These are phyloP conservation scores for Rhizopus arrhizus DNA, from an alignment of 371 early-diverging fungal species.

Conservation along the genomic window DNA sequence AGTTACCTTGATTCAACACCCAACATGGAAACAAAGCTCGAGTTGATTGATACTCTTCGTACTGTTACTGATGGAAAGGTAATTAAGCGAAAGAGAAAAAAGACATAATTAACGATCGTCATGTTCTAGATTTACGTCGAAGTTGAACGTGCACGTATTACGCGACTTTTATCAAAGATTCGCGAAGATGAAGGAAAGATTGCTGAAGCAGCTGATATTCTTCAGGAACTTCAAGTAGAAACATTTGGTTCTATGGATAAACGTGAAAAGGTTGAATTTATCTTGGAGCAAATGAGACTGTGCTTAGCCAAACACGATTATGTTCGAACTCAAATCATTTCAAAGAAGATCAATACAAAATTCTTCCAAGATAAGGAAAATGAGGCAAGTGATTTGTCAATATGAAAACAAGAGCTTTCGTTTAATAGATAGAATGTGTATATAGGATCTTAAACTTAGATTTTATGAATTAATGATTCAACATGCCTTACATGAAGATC, in stretches of 20 bases:
- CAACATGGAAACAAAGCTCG: slow-evolving; percentile 79
- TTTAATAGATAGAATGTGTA: neutral
- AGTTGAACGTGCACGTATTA: slow-evolving; percentile 94
- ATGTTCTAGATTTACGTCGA: slow-evolving; percentile 71
- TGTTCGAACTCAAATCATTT: slow-evolving; percentile 88
- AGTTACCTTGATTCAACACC: slow-evolving; percentile 82
- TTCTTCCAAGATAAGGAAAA: slow-evolving; percentile 87
- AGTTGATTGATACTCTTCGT: slow-evolving; percentile 91
- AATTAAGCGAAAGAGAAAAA: slow-evolving; percentile 16
- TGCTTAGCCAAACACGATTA: slow-evolving; percentile 92
- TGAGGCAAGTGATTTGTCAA: slow-evolving; percentile 52
- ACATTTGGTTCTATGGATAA: slow-evolving; percentile 98
- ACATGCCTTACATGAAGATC: slow-evolving; percentile 87
- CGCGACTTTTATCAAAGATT: slow-evolving; percentile 84
- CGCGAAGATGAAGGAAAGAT: slow-evolving; percentile 91
- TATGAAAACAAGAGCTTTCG: neutral
- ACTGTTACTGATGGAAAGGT: slow-evolving; percentile 98
- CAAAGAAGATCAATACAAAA: slow-evolving; percentile 90
- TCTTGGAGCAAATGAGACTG: slow-evolving; percentile 96
- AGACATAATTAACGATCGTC: neutral
- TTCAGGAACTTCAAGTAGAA: slow-evolving; percentile 97
- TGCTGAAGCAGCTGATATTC: slow-evolving; percentile 89
- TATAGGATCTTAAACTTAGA: slow-evolving; percentile 89
- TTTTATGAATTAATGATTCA: slow-evolving; percentile 96
- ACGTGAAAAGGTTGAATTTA: slow-evolving; percentile 97